Base-by-base conservation (phyloP, 345 rosid species). In the Salix brachista region DNA sequence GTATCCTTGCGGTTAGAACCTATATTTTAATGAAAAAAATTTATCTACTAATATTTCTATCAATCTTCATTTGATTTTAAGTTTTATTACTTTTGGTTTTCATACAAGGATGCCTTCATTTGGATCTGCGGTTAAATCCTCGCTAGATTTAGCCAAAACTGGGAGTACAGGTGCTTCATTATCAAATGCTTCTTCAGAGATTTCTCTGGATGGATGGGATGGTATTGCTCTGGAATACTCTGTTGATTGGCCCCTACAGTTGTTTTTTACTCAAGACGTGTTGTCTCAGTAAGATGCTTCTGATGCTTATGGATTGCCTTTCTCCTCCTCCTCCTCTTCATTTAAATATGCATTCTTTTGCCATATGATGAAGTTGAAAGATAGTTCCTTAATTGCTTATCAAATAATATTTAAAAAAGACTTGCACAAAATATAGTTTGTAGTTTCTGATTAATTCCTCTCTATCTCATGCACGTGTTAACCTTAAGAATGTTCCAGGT, bases 241-340 rank as follows among this genome's bases (percentile, higher is more conserved):
- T 77, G 87, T 93, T 65, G 97, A 93, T 80, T 95, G 99, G 99
- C 99, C 98, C 72, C 89, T 95, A 77, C 96, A 93, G 81, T 76
- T 95, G 78, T 95, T 95, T 81, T 93, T 93, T 76, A 90, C 99
- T 74, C 98, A 91, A 80, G 98, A 95, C 81, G 97, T 95, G 64
- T 91, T 95, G 78, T 91, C 98, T 62, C 92, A 91, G 99, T 95
- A 95, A 87, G 86, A 85, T 69, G 76, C 56, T 68, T 71, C 66
- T 70, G 75, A 67, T 75, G 71, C 46, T 80, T 67, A 21, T 50
- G 18, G 42, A 67, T 37, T 23, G 39, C 44, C 8, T 44, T n/a
- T 39, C 58, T 26, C 39, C 65, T 48, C 44, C 25, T 71, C 19
- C 14, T 44, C 21, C 11, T 50, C 58, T 65, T 44, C 2, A 23